Percentiles rank a stretch among this genome's conserved stretches.
Conservation (phyloP, 176 grass and related monocot species). For the Panicum miliaceum region DNA sequence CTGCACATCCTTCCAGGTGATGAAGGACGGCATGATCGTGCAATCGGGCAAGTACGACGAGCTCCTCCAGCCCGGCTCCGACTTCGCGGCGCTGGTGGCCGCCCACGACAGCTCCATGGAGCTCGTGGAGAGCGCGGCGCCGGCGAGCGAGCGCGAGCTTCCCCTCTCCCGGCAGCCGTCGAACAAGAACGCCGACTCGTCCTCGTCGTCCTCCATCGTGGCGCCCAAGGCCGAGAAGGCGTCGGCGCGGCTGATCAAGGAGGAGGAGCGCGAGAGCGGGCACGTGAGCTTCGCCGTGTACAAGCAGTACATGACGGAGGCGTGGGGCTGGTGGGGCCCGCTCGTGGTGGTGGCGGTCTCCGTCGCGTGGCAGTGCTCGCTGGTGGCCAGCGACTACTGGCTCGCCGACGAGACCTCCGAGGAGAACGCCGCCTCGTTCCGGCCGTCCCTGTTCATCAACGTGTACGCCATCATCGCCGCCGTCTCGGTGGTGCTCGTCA, state of each 20-base stretch:
- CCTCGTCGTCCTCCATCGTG: conserved; percentile 24
- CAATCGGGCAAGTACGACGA: conserved; percentile 86
- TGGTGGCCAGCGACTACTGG: conserved; percentile 91
- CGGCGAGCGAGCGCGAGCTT: conserved; percentile 4
- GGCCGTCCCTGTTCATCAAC: conserved; percentile 64
- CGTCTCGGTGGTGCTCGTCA: conserved; percentile 56
- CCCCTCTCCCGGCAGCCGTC: conserved; percentile 52
- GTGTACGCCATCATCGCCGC: conserved; percentile 63
- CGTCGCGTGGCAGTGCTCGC: conserved; percentile 62
- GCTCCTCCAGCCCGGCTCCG: conserved; percentile 54
- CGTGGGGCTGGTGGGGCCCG: conserved; percentile 82
- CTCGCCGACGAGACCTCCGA: conserved; percentile 79
- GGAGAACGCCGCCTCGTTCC: conserved; percentile 52
- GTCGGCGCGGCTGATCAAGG: conserved; percentile 80
- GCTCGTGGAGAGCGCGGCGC: conserved; percentile 71
- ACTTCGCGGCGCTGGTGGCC: conserved; percentile 81
- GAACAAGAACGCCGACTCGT: background rate
- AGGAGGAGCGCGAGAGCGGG: conserved; percentile 81
- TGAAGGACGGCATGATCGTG: conserved; percentile 79
- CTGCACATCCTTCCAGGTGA: conserved; percentile 55
- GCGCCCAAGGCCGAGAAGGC: conserved; percentile 61
- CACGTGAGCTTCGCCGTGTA: conserved; percentile 80
- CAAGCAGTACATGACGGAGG: conserved; percentile 87
- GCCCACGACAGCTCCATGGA: conserved; percentile 98
- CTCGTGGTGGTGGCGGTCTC: conserved; percentile 52